Conservation (phyloP, 2,329 filamentous ascomycete species). For the Niveomyces coronatus region DNA sequence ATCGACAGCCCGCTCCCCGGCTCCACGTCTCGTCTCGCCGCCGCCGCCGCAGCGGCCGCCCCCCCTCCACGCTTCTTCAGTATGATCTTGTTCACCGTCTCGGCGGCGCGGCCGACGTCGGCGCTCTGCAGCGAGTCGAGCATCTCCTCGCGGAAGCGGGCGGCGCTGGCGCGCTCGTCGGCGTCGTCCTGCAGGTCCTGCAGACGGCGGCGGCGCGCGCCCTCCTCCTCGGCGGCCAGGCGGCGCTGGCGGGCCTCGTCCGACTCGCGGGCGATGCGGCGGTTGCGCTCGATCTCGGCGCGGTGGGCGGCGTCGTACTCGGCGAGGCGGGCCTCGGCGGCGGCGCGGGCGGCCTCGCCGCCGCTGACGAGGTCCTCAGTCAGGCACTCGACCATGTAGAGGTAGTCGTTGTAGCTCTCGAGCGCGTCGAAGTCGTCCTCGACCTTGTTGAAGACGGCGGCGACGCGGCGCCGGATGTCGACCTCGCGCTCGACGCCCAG, state of each 20-base stretch:
- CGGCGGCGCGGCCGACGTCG: slow-evolving; percentile 47
- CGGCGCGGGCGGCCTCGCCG: slow-evolving; percentile 48
- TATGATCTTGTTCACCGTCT: slow-evolving; percentile 49
- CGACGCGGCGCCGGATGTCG: slow-evolving; percentile 75
- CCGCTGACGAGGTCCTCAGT: slow-evolving; percentile 79
- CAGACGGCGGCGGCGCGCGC: slow-evolving; percentile 46
- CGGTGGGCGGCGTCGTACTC: slow-evolving; percentile 66
- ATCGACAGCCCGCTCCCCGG: slow-evolving; percentile 45
- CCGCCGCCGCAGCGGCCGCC: slow-evolving; percentile 20
- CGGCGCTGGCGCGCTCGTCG: slow-evolving; percentile 54
- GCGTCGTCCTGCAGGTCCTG: slow-evolving; percentile 58
- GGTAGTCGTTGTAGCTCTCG: slow-evolving; percentile 81
- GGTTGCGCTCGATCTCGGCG: slow-evolving; percentile 54
- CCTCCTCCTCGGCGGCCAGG: slow-evolving; percentile 57
- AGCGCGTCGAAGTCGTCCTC: slow-evolving; percentile 88
- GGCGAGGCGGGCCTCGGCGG: slow-evolving; percentile 34
- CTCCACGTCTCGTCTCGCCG: slow-evolving; percentile 25
- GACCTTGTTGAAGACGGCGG: slow-evolving; percentile 71
- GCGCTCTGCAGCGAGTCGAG: slow-evolving; percentile 58
- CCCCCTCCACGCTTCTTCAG: slow-evolving; percentile 61
- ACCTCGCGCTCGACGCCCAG: slow-evolving; percentile 84
- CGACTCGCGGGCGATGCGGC: slow-evolving; percentile 42
- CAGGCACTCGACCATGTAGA: slow-evolving; percentile 83
- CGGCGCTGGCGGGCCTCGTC: slow-evolving; percentile 42
- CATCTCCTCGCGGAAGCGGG: slow-evolving; percentile 56